Evolutionary conservation across 2,329 filamentous ascomycete genomes (phyloP).

Genomic region (Polytolypa hystricis): DNA sequence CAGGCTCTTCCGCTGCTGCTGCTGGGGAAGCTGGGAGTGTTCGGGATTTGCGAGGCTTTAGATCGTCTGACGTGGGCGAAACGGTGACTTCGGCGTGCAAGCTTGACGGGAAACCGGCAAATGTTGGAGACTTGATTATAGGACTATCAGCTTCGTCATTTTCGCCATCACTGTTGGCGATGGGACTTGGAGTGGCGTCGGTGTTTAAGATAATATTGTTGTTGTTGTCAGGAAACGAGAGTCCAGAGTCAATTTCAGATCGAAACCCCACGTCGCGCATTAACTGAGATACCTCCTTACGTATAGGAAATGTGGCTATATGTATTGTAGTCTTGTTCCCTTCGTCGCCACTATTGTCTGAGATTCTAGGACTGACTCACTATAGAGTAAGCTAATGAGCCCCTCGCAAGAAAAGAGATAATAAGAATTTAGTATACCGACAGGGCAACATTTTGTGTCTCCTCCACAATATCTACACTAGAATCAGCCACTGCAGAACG

Average conservation of each 20-base stretch:
- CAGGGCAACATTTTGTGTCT: slow-evolving; percentile 25
- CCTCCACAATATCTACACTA: slow-evolving; percentile 18
- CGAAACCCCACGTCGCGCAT: slow-evolving; percentile 41
- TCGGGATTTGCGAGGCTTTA: not conserved
- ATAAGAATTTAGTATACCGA: slow-evolving; percentile 24
- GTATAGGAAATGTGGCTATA: slow-evolving; percentile 24
- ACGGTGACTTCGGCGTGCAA: slow-evolving; percentile 5
- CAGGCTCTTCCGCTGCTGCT: not conserved
- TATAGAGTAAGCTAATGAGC: slow-evolving; percentile 10
- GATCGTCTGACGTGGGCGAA: not conserved
- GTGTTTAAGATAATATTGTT: not conserved
- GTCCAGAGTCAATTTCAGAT: slow-evolving; percentile 33
- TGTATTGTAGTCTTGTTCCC: not conserved
- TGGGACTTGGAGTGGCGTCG: not conserved
- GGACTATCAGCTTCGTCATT: slow-evolving; percentile 2
- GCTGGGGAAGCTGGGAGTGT: not conserved
- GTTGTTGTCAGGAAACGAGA: slow-evolving; percentile 7
- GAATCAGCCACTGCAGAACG: slow-evolving; percentile 26
- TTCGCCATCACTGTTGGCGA: not conserved
- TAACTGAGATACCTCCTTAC: slow-evolving; percentile 33
- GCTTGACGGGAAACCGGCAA: slow-evolving; percentile 12
- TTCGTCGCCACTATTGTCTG: not conserved
- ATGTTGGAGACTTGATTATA: slow-evolving; percentile 8
- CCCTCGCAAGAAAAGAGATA: slow-evolving; percentile 10
- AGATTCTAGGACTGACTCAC: slow-evolving; percentile 6